These are phyloP conservation scores for Talaromyces marneffei DNA, from an alignment of 2,329 filamentous ascomycete genomes.

Conservation along the genomic window DNA sequence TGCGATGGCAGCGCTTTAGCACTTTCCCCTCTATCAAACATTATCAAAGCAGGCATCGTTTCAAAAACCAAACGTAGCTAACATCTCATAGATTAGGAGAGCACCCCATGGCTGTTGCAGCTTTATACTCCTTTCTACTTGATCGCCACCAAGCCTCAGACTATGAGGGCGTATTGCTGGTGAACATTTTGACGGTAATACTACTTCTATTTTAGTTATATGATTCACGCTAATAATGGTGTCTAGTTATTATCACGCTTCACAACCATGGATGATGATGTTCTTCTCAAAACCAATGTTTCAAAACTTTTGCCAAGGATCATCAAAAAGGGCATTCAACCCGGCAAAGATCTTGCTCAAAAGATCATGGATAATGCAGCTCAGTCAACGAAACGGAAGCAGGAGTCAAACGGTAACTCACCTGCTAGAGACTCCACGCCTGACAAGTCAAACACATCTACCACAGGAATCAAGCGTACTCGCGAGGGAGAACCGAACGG, in stretches of 20 bases:
- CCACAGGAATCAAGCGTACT: slow-evolving; percentile 33
- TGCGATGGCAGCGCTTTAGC: neutral
- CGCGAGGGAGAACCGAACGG: slow-evolving; percentile 34
- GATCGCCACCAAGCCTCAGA: slow-evolving; percentile 46
- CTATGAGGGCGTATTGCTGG: slow-evolving; percentile 40
- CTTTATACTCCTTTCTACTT: slow-evolving; percentile 44
- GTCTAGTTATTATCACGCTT: slow-evolving; percentile 49
- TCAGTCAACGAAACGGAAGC: slow-evolving; percentile 40
- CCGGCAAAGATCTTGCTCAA: slow-evolving; percentile 51
- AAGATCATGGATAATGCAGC: slow-evolving; percentile 48
- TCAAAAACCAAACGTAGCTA: slow-evolving; percentile 19
- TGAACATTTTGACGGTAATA: slow-evolving; percentile 42
- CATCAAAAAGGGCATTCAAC: slow-evolving; percentile 54
- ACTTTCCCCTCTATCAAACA: neutral
- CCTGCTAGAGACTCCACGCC: slow-evolving; percentile 32
- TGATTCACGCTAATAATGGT: slow-evolving; percentile 20
- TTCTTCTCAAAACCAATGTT: slow-evolving; percentile 55
- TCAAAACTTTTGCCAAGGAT: slow-evolving; percentile 53
- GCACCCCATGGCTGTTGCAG: slow-evolving; percentile 43
- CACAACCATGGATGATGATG: slow-evolving; percentile 52
- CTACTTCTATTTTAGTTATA: neutral
- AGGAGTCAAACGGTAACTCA: slow-evolving; percentile 27
- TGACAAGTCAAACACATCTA: slow-evolving; percentile 17
- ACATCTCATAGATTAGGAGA: slow-evolving; percentile 41
- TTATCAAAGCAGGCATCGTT: slow-evolving; percentile 25